Conservation (phyloP, 179 eudicot species). For the Actinidia chinensis region DNA sequence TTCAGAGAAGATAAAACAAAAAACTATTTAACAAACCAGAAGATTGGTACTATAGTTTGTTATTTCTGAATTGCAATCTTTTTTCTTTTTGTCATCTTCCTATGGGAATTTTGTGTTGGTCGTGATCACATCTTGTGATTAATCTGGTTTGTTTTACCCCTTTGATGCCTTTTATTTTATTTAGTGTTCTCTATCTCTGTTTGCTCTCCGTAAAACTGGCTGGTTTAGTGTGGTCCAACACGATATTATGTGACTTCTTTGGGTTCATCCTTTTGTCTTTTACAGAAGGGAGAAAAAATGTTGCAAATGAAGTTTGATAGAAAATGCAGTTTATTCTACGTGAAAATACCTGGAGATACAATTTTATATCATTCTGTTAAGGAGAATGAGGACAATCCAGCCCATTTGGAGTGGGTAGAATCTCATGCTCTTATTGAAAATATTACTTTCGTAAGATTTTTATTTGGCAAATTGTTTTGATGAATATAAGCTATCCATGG, state of each 20-base stretch:
- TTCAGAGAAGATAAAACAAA: neutral
- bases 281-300: constrained; percentile 54
- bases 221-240: neutral
- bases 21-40: neutral
- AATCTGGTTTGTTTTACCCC: neutral
- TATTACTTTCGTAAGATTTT: neutral
- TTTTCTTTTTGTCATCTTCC: neutral
- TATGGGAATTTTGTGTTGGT: neutral
- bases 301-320: constrained; percentile 50
- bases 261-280: constrained; percentile 5
- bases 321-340: constrained; percentile 74
- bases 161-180: neutral
- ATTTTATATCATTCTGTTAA: constrained; percentile 65
- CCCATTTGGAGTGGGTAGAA: constrained; percentile 95
- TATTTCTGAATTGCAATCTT: neutral
- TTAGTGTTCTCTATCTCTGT: neutral
- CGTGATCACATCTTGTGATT: neutral
- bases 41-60: neutral
- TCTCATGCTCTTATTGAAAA: constrained; percentile 5
- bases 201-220: neutral
- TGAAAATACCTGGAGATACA: constrained; percentile 79
- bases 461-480: neutral
- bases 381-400: constrained; percentile 73
- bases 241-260: neutral
- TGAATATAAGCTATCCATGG: neutral